Evolutionary conservation across 164 flowering plant species (phyloP).

Genomic region (Aristolochia californica): DNA sequence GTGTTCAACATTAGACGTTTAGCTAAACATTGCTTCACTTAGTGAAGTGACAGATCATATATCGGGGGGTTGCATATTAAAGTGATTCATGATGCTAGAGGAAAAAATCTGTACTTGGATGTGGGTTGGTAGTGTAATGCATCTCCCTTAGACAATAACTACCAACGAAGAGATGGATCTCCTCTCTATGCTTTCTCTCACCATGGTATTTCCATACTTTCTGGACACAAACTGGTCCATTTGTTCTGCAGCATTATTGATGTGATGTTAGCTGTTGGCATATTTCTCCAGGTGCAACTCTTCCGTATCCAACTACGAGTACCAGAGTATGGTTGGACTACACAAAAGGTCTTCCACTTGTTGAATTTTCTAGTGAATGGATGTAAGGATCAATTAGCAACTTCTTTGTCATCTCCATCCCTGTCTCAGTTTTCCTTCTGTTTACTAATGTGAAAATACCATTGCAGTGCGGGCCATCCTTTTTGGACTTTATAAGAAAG

Average conservation of each 20-base stretch:
- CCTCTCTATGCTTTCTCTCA: no score
- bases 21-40: no score
- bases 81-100: no score
- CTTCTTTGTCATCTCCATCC: slow-evolving; percentile 1
- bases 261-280: background rate
- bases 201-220: background rate
- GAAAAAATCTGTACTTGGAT: background rate
- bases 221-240: background rate
- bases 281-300: slow-evolving; percentile 52
- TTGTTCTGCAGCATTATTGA: background rate
- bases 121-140: background rate
- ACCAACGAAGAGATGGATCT: no score
- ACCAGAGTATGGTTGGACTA: slow-evolving; percentile 94
- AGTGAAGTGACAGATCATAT: no score
- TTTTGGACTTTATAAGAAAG: slow-evolving; percentile 49
- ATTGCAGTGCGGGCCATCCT: slow-evolving; percentile 57
- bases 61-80: no score
- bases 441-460: slow-evolving; percentile 5
- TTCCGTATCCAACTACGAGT: slow-evolving; percentile 76
- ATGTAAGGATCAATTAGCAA: slow-evolving; percentile 32
- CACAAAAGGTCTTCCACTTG: slow-evolving; percentile 87
- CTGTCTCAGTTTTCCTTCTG: background rate
- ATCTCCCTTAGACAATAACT: background rate
- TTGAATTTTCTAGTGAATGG: slow-evolving; percentile 81
- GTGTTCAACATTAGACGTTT: no score